Percentiles rank a stretch among this genome's conserved stretches.
phyloP scores from a whole-genome alignment of 345 rosid species.

The Gossypium raimondii region DNA sequence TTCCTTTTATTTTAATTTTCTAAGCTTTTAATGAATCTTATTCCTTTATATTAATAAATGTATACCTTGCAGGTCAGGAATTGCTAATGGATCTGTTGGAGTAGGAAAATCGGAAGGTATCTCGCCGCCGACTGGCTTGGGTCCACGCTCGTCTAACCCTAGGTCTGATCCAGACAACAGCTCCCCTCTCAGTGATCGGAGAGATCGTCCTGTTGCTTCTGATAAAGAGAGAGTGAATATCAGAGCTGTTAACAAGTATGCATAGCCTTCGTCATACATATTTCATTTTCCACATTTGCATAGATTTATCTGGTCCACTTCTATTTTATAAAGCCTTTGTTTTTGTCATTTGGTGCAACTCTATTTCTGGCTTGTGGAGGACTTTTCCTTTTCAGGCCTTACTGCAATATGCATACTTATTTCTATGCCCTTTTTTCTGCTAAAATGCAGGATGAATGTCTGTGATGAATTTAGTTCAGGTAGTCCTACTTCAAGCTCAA shows the following conservation, averaged over 20 bases:
- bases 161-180: constrained; percentile 60
- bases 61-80: constrained; percentile 55
- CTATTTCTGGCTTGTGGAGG: not conserved
- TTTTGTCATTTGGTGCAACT: constrained; percentile 1
- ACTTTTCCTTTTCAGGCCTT: not conserved
- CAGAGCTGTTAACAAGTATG: constrained; percentile 78
- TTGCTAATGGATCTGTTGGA: constrained; percentile 56
- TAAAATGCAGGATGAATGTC: constrained; percentile 52
- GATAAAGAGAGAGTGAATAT: constrained; percentile 79
- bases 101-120: constrained; percentile 67
- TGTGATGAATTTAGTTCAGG: constrained; percentile 69
- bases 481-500: constrained; percentile 63
- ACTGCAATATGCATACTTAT: not conserved
- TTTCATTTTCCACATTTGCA: constrained; percentile 14
- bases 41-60: constrained; percentile 14
- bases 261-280: constrained; percentile 13
- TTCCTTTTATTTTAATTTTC: constrained; percentile 15
- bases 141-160: constrained; percentile 54
- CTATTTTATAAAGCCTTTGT: not conserved
- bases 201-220: constrained; percentile 63
- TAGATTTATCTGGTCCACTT: not conserved
- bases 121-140: constrained; percentile 55
- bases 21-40: constrained; percentile 15
- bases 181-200: constrained; percentile 60
- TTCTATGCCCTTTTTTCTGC: constrained; percentile 6